phyloP scores from a whole-genome alignment of 163 green algal genomes.

The Chlorella variabilis region DNA sequence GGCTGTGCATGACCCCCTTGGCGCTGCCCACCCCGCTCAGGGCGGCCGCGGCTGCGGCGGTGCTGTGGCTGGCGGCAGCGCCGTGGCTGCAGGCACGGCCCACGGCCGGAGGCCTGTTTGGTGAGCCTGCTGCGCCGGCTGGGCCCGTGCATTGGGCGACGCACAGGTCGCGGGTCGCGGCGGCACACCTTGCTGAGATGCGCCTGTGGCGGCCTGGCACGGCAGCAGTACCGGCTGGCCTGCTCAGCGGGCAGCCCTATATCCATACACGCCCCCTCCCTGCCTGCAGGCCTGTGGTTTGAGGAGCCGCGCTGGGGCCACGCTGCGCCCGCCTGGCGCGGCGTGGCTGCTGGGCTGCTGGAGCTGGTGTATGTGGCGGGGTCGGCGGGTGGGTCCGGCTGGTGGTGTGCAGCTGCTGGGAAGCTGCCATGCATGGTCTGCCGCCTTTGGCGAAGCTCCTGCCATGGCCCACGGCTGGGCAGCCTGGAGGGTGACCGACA shows the following conservation, averaged over 20 bases:
- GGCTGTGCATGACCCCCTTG: not conserved
- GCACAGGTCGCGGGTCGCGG: too few relatives aligned
- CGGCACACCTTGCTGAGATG: too few relatives aligned
- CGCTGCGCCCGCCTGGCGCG: slow-evolving; percentile 28
- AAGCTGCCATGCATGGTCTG: not conserved
- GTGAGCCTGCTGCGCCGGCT: not conserved
- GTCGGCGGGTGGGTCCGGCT: slow-evolving; percentile 4
- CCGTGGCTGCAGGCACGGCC: slow-evolving; percentile 12
- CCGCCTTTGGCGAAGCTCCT: too few relatives aligned
- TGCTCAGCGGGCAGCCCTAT: too few relatives aligned
- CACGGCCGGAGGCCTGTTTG: slow-evolving; percentile 3
- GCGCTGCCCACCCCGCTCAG: not conserved
- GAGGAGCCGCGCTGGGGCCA: slow-evolving; percentile 38
- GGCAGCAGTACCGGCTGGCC: too few relatives aligned
- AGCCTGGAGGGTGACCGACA: too few relatives aligned
- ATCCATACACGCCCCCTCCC: too few relatives aligned
- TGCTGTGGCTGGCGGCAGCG: not conserved
- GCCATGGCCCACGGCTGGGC: too few relatives aligned
- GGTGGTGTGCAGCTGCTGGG: not conserved
- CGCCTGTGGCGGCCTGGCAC: too few relatives aligned
- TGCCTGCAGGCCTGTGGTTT: slow-evolving; percentile 28
- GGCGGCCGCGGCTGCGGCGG: not conserved
- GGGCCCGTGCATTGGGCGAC: too few relatives aligned
- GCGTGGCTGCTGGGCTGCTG: not conserved
- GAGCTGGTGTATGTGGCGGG: slow-evolving; percentile 5